Evolutionary conservation across 2,329 filamentous ascomycete species (phyloP).

Genomic region (Zymoseptoria tritici): DNA sequence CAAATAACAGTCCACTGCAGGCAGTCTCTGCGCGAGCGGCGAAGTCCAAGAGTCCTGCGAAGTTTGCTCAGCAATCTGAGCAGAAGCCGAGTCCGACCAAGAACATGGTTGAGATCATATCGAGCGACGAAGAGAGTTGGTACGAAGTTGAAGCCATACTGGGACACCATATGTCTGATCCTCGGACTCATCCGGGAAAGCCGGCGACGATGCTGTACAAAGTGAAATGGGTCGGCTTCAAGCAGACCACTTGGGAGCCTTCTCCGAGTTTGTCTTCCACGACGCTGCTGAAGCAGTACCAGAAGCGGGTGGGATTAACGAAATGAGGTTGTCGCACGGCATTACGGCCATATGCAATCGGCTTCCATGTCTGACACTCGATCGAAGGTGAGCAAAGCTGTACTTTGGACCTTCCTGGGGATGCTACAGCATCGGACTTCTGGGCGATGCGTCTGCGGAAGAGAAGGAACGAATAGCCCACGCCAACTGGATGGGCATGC

Average conservation of each 20-base stretch:
- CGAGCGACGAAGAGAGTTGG: conserved; percentile 13
- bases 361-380: not conserved
- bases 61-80: not conserved
- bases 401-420: not conserved
- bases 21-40: not conserved
- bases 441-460: not conserved
- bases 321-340: not conserved
- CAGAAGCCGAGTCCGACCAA: not conserved
- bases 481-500: too few relatives aligned
- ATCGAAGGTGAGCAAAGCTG: not conserved
- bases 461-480: not conserved
- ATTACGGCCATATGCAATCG: not conserved
- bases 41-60: not conserved
- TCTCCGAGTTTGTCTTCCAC: conserved; percentile 23
- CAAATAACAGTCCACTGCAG: not conserved
- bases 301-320: conserved; percentile 12
- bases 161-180: conserved; percentile 25
- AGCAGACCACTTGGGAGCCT: conserved; percentile 29
- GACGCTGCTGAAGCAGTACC: conserved; percentile 23
- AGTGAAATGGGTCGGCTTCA: conserved; percentile 28
- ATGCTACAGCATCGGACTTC: not conserved
- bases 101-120: not conserved
- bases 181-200: conserved; percentile 24
- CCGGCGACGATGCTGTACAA: conserved; percentile 26
- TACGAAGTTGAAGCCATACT: conserved; percentile 26